A percentile compares a stretch with the other conserved stretches of the same genome.
Conservation (phyloP, 768 basidiomycete genomes). For the Xerocomellus amylosporus region DNA sequence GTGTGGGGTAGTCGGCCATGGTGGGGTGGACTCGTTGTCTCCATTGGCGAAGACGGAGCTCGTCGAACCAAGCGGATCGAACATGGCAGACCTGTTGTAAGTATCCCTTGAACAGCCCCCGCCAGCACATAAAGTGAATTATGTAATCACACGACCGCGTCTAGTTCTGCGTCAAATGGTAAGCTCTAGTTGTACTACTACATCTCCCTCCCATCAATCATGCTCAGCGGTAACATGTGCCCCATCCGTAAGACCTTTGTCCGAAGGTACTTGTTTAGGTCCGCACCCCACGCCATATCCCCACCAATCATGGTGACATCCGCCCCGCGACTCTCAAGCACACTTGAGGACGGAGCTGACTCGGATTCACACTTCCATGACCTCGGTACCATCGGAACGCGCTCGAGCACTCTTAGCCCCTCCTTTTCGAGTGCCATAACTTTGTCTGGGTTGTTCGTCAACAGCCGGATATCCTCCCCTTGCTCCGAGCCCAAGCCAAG, state of each 20-base stretch:
- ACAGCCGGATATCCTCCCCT: constrained; percentile 63
- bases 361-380: constrained; percentile 59
- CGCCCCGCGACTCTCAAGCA: constrained; percentile 36
- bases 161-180: too few relatives aligned
- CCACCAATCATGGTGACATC: constrained; percentile 84
- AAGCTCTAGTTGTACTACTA: not conserved
- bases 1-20: constrained; percentile 84
- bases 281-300: constrained; percentile 71
- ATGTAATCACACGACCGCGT: constrained; percentile 11
- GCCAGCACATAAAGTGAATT: constrained; percentile 1
- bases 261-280: constrained; percentile 91
- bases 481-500: constrained; percentile 64
- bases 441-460: constrained; percentile 99
- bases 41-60: constrained; percentile 53
- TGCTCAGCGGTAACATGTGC: constrained; percentile 70
- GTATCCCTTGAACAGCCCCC: not conserved
- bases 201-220: constrained; percentile 12
- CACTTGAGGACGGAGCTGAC: not conserved
- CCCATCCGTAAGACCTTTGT: constrained; percentile 99
- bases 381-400: constrained; percentile 92
- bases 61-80: constrained; percentile 68
- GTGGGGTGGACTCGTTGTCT: constrained; percentile 44
- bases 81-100: constrained; percentile 41
- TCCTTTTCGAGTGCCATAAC: constrained; percentile 83
- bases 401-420: constrained; percentile 73